phyloP scores from a whole-genome alignment of 2,329 filamentous ascomycete genomes.

The Nannizziopsis arthrosporioides region DNA sequence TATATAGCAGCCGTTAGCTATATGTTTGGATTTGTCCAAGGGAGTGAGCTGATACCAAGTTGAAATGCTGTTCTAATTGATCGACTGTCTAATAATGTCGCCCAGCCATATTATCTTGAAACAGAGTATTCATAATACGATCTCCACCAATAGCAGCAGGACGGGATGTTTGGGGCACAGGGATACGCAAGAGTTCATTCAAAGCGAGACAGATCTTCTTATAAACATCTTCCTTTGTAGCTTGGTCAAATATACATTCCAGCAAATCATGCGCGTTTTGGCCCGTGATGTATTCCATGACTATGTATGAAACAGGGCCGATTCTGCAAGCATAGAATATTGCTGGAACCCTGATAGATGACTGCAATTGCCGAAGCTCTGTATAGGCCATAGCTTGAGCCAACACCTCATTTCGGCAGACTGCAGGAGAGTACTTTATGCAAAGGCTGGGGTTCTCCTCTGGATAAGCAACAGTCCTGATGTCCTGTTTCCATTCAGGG shows the following conservation, averaged over 20 bases:
- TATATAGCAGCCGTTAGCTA: background rate
- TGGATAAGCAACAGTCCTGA: slow-evolving; percentile 4
- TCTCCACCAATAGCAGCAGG: slow-evolving; percentile 7
- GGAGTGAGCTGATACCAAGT: slow-evolving; percentile 13
- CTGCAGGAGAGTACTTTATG: slow-evolving; percentile 6
- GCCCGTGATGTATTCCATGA: slow-evolving; percentile 12
- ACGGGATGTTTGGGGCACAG: slow-evolving; percentile 9
- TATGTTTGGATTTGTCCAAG: background rate
- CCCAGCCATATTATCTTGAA: slow-evolving; percentile 9
- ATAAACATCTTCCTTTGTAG: slow-evolving; percentile 8
- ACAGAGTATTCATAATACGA: slow-evolving; percentile 6
- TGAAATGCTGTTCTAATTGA: slow-evolving; percentile 16
- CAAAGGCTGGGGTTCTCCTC: background rate
- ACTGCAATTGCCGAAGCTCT: slow-evolving; percentile 6
- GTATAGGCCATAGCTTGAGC: slow-evolving; percentile 4
- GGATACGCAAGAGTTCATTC: slow-evolving; percentile 16
- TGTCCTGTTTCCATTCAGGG: too few relatives aligned
- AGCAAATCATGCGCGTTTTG: slow-evolving; percentile 3
- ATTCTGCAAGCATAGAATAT: slow-evolving; percentile 8
- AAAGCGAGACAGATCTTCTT: slow-evolving; percentile 14
- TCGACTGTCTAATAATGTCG: slow-evolving; percentile 15
- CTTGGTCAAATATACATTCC: too few relatives aligned
- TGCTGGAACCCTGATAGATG: slow-evolving; percentile 3
- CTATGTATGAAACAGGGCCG: slow-evolving; percentile 5
- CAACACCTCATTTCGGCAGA: slow-evolving; percentile 1